Conservation (phyloP, 2,329 filamentous ascomycete species). For the Exophiala oligosperma region DNA sequence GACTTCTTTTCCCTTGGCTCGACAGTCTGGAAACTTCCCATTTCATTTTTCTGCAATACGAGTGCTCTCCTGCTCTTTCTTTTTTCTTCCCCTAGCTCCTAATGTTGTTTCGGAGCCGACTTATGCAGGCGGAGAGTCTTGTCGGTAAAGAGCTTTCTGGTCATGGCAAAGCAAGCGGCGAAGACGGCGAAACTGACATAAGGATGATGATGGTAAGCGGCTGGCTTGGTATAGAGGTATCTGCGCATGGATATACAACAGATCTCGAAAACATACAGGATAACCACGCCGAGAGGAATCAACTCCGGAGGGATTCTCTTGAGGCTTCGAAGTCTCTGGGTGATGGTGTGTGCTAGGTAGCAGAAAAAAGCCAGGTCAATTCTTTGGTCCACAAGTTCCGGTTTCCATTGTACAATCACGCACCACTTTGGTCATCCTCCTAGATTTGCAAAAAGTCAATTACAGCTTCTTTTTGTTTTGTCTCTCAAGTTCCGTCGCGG, state of each 20-base stretch:
- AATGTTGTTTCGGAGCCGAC: constrained; percentile 30
- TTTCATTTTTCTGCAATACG: not conserved
- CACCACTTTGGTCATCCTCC: constrained; percentile 67
- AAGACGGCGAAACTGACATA: constrained; percentile 61
- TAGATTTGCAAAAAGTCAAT: constrained; percentile 34
- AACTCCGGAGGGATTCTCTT: constrained; percentile 91
- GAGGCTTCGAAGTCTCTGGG: constrained; percentile 86
- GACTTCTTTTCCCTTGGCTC: constrained; percentile 32
- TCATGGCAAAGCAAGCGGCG: constrained; percentile 79
- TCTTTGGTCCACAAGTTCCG: too few species aligned
- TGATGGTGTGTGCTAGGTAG: constrained; percentile 83
- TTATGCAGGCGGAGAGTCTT: constrained; percentile 87
- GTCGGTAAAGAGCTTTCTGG: constrained; percentile 81
- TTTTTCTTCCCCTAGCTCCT: constrained; percentile 31
- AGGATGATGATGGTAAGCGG: not conserved
- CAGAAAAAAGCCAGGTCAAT: constrained; percentile 16
- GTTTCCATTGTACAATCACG: constrained; percentile 20
- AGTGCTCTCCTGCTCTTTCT: not conserved
- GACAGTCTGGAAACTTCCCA: constrained; percentile 19
- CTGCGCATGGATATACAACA: not conserved
- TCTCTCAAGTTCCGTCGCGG: not conserved
- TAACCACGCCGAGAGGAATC: constrained; percentile 87
- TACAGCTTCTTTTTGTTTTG: not conserved
- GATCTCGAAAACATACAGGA: constrained; percentile 62
- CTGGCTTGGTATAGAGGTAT: not conserved